A percentile compares a stretch with the other conserved stretches of the same genome.
These are phyloP conservation scores for Papiliotrema flavescens DNA, from an alignment of 1,284 basidiomycete genomes.

Conservation along the genomic window DNA sequence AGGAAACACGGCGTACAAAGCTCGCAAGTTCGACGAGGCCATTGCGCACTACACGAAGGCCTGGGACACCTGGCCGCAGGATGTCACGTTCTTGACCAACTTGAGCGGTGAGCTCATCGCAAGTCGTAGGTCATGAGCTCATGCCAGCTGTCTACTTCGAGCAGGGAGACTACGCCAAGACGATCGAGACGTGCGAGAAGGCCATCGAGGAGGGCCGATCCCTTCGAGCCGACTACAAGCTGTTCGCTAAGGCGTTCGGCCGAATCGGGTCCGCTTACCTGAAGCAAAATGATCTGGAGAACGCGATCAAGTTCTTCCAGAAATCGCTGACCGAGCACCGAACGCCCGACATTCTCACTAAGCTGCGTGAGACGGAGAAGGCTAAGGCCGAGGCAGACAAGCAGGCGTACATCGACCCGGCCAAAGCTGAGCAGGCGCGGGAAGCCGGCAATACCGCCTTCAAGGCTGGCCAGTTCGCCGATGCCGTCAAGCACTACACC, in stretches of 20 bases:
- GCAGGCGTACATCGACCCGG: constrained; percentile 85
- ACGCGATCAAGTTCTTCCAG: constrained; percentile 83
- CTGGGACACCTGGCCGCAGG: constrained; percentile 90
- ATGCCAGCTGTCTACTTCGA: constrained; percentile 85
- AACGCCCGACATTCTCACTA: constrained; percentile 86
- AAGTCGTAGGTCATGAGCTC: constrained; percentile 1
- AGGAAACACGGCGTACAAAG: constrained; percentile 82
- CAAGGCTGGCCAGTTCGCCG: constrained; percentile 86
- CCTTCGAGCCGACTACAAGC: constrained; percentile 57
- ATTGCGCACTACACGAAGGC: constrained; percentile 73
- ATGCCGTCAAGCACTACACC: constrained; percentile 87
- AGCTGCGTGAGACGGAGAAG: constrained; percentile 80
- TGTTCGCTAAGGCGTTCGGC: constrained; percentile 70
- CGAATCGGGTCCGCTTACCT: constrained; percentile 83
- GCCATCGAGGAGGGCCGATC: constrained; percentile 88
- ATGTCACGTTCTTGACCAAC: constrained; percentile 91
- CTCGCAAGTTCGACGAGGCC: constrained; percentile 71
- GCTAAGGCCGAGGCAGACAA: constrained; percentile 71
- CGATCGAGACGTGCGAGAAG: constrained; percentile 87
- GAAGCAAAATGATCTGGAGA: constrained; percentile 71
- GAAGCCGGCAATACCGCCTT: constrained; percentile 90
- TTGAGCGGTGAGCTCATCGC: constrained; percentile 61
- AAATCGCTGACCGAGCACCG: constrained; percentile 96
- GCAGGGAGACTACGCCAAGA: constrained; percentile 82
- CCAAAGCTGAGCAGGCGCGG: constrained; percentile 74